Percentiles rank a stretch among this genome's conserved stretches.
Evolutionary conservation across 805 yeast genomes (phyloP).

Genomic region (Candida sithepensis): DNA sequence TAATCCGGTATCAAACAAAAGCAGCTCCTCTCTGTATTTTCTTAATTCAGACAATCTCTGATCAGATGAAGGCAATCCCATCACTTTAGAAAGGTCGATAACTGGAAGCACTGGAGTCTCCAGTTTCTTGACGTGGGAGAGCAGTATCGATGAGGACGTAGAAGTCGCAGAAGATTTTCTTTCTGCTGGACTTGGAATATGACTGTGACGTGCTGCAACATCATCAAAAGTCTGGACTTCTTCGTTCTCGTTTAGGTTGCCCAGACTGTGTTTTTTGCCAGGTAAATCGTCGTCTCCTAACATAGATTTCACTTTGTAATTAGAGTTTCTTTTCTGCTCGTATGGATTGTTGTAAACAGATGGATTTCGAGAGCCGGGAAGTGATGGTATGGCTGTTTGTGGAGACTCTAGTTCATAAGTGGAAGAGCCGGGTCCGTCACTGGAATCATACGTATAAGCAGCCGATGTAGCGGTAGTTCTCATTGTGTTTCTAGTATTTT

Average conservation of each 20-base stretch:
- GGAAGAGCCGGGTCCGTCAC: background rate
- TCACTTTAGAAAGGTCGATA: conserved; percentile 15
- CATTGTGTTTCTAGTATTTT: conserved; percentile 23
- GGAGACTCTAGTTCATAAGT: background rate
- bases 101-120: conserved; percentile 7
- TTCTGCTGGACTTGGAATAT: background rate
- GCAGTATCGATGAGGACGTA: background rate
- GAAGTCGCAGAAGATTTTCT: background rate
- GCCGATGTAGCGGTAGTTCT: conserved; percentile 5
- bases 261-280: background rate
- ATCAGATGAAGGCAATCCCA: conserved; percentile 16
- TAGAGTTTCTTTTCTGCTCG: background rate
- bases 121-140: background rate
- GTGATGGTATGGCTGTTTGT: background rate
- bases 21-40: conserved; percentile 40
- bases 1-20: conserved; percentile 52
- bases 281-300: background rate
- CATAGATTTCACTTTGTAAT: conserved; percentile 11
- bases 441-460: background rate
- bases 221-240: background rate
- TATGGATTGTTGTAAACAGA: background rate
- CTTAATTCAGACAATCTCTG: conserved; percentile 40
- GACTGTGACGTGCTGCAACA: background rate
- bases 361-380: background rate
- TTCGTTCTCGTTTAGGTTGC: background rate